A percentile compares a stretch with the other conserved stretches of the same genome.
These are phyloP conservation scores for Aureobasidium sp. DNA, from an alignment of 2,329 filamentous ascomycete species.

Conservation along the genomic window DNA sequence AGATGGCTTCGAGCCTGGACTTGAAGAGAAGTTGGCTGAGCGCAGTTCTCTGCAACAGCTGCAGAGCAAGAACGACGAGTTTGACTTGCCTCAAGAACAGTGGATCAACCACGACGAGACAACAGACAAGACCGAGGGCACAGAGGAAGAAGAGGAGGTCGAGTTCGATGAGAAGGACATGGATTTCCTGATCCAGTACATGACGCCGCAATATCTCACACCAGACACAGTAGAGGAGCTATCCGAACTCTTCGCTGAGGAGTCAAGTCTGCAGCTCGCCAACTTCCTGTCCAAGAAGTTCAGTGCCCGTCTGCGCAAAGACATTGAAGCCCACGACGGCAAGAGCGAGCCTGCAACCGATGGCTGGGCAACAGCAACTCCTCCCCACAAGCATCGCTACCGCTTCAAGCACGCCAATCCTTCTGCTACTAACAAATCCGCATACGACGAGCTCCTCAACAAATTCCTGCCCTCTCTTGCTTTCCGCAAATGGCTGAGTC, in stretches of 20 bases:
- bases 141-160: slow-evolving; percentile 38
- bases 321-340: slow-evolving; percentile 45
- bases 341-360: slow-evolving; percentile 27
- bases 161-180: slow-evolving; percentile 72
- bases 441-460: slow-evolving; percentile 72
- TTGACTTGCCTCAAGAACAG: slow-evolving; percentile 68
- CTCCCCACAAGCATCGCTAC: slow-evolving; percentile 93
- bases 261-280: slow-evolving; percentile 76
- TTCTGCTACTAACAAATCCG: slow-evolving; percentile 28
- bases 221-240: slow-evolving; percentile 85
- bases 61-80: slow-evolving; percentile 82
- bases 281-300: slow-evolving; percentile 76
- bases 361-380: slow-evolving; percentile 49
- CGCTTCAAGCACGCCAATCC: slow-evolving; percentile 60
- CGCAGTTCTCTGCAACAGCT: slow-evolving; percentile 90
- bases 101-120: slow-evolving; percentile 40
- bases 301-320: slow-evolving; percentile 59
- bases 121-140: slow-evolving; percentile 67
- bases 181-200: slow-evolving; percentile 83
- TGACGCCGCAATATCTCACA: slow-evolving; percentile 83
- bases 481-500: slow-evolving; percentile 83
- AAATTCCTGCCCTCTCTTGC: slow-evolving; percentile 74
- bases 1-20: slow-evolving; percentile 79
- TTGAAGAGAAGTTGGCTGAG: slow-evolving; percentile 81
- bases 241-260: slow-evolving; percentile 69